Base-by-base conservation (phyloP, 2,329 filamentous ascomycete species). In the Calycina marina region DNA sequence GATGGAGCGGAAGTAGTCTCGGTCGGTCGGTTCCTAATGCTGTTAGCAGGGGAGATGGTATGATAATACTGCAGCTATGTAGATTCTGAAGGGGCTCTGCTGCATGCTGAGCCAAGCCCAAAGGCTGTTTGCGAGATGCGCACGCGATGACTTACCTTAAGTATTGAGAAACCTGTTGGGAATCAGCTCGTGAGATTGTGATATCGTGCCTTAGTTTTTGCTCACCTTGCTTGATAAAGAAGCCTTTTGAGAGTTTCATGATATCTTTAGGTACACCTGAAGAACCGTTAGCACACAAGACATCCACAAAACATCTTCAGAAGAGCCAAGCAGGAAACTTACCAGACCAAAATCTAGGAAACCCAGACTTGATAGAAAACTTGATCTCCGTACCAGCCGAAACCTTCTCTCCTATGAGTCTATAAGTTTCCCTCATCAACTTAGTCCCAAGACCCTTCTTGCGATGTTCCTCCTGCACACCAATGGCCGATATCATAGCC, bases 321-420 rank as follows among this genome's bases (percentile, higher is more conserved):
- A n/a, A n/a, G n/a, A n/a, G n/a, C n/a, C n/a, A n/a, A n/a, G n/a
- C n/a, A n/a, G n/a, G n/a, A n/a, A n/a, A n/a, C n/a, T n/a, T n/a
- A n/a, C 56, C 57, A 4, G 59, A 59, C 56, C 59, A 63, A 37
- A 63, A 57, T n/a, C 60, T 49, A 18, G 61, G 61, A 25, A 59
- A 59, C 3, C 40, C 36, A 14, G 50, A 54, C 9, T 51, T 48
- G 13, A 55, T 43, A 4, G 35, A 37, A 8, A 53, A 36, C 20
- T 39, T 4, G 5, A 25, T 14, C 9, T 10, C 18, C 4, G 17
- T 13, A 6, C 12, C 18, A n/a, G 30, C 3, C 5, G 8, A 12
- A 4, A 15, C 26, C 12, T 18, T 35, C 45, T 40, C 30, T 47
- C 51, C 16, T 47, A 15, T 53, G 8, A 22, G 3, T n/a, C n/a